Conservation (phyloP, 768 basidiomycete species). For the Sarcomyxa edulis region DNA sequence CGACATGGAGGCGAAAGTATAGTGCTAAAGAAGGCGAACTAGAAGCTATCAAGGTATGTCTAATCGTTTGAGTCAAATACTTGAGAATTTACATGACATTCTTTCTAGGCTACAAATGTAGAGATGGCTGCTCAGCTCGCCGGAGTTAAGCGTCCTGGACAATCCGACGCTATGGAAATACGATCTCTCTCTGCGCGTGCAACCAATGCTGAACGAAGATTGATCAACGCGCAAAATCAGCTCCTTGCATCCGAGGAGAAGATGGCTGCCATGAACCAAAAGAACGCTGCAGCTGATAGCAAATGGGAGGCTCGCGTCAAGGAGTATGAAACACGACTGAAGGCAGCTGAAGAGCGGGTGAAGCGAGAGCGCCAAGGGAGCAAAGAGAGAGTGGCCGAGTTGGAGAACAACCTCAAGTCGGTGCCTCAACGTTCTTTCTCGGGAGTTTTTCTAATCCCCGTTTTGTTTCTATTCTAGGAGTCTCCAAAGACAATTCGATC, state of each 20-base stretch:
- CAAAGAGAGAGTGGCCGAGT: conserved; percentile 76
- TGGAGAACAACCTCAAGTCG: conserved; percentile 69
- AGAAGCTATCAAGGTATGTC: conserved; percentile 73
- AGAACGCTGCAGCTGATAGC: conserved; percentile 64
- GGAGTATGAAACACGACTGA: conserved; percentile 81
- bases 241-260: conserved; percentile 81
- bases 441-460: conserved; percentile 4
- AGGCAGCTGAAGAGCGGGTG: conserved; percentile 83
- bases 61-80: neutral
- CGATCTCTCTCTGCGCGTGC: conserved; percentile 68
- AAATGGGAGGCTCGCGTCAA: conserved; percentile 97
- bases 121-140: conserved; percentile 73
- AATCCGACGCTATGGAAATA: conserved; percentile 63
- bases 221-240: conserved; percentile 83
- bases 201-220: conserved; percentile 80
- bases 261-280: conserved; percentile 67
- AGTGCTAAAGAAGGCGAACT: conserved; percentile 85
- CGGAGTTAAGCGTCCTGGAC: conserved; percentile 51
- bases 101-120: conserved; percentile 55
- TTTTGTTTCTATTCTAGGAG: conserved; percentile 40
- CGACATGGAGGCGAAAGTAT: conserved; percentile 79
- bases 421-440: conserved; percentile 14
- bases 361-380: conserved; percentile 92
- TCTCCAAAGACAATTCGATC: conserved; percentile 70
- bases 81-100: neutral